Base-by-base conservation (phyloP, 768 basidiomycete genomes). In the Mycena polygramma region DNA sequence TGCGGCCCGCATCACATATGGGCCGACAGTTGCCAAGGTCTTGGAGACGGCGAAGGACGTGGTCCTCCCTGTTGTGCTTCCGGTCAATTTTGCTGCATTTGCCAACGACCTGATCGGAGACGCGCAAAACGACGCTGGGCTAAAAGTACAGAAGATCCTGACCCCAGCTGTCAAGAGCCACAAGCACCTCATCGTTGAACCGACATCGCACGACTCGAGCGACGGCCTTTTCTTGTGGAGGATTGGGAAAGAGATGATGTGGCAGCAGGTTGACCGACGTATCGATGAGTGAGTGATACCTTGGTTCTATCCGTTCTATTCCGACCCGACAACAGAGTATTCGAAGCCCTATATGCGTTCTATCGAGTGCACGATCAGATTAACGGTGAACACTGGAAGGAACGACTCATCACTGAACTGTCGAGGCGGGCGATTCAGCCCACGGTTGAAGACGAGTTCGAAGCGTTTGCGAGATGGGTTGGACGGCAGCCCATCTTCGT, bases 391-490 rank as follows among this genome's bases (percentile, higher is more conserved):
- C 17, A 9, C 6, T 4, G 20, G 30, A 11, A 61, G 52, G 7
- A 19, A 0, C 68, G 68, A 11, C 61, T 69, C 8, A 10, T 59
- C 22, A 51, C 62, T 4, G 45, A 69, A 20, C 48, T 69, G 17
- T 63, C 68, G 5, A 62, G 57, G 43, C 68, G 68, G 10, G 55
- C 57, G 0, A 63, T 69, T 19, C n/a, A 48, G 6, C 17, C 62
- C 1, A 48, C 30, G 26, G 49, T 69, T 5, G 61, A 69, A 8
- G 68, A 69, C 54, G 68, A 69, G 10, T 69, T 57, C 19, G 55
- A 52, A 39, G 62, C 68, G 30, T 69, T 63, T 35, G 61, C 68
- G 4, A 35, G 68, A n/a, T 69, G 68, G 68, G 30, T 69, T 9
- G 68, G 68, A 1, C 45, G 68, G 13, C 35, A 49, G 14, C 68